phyloP scores from a whole-genome alignment of 768 basidiomycete species.

The Amanita fuliginea region DNA sequence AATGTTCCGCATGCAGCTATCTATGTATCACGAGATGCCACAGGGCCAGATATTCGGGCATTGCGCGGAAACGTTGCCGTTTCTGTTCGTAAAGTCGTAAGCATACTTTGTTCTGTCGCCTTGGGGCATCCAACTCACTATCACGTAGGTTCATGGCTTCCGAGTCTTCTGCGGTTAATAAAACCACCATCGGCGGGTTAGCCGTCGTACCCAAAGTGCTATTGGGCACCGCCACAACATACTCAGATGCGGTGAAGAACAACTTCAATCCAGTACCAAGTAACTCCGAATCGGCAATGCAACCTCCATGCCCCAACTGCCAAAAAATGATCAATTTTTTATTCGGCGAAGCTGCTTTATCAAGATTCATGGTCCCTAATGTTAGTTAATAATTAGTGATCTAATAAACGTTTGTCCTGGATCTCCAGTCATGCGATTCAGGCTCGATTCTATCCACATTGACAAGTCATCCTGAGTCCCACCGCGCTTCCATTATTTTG shows the following conservation, averaged over 20 bases:
- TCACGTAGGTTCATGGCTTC: neutral
- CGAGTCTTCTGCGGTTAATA: no score
- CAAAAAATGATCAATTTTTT: neutral
- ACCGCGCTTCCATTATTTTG: no score
- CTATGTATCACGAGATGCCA: neutral
- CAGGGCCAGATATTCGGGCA: constrained; percentile 1
- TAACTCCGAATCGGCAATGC: neutral
- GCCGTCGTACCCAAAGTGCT: neutral
- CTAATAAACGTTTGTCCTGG: no score
- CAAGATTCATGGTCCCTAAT: neutral
- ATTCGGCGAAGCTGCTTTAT: neutral
- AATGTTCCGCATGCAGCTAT: no score
- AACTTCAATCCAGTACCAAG: neutral
- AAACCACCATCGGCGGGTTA: neutral
- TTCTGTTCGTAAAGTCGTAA: neutral
- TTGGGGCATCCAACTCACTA: neutral
- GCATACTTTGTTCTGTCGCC: neutral
- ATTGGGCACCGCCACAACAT: neutral
- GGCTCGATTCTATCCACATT: neutral
- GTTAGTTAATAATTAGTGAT: no score
- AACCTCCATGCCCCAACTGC: neutral
- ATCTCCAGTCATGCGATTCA: no score
- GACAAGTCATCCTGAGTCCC: no score
- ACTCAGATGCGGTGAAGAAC: neutral
- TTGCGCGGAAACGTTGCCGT: constrained; percentile 4